phyloP scores from a whole-genome alignment of 2,329 filamentous ascomycete genomes.

The Scedosporium apiospermum region DNA sequence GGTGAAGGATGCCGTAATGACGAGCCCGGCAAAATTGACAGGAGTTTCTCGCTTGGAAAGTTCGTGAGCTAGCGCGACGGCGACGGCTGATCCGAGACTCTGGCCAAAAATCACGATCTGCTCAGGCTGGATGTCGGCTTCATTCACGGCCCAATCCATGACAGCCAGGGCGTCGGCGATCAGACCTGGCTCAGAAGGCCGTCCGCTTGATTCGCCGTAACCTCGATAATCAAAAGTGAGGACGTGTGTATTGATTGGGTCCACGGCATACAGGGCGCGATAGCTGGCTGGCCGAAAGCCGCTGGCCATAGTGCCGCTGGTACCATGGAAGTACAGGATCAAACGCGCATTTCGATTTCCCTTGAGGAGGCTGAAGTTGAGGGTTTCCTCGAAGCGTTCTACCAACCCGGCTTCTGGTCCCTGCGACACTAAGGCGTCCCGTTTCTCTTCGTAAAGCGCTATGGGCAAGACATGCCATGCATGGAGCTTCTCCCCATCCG shows the following conservation, averaged over 20 bases:
- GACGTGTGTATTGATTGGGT: slow-evolving; percentile 43
- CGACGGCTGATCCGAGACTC: slow-evolving; percentile 47
- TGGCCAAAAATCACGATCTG: slow-evolving; percentile 51
- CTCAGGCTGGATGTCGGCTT: slow-evolving; percentile 39
- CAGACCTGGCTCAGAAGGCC: slow-evolving; percentile 45
- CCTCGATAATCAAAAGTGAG: slow-evolving; percentile 54
- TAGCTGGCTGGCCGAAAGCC: slow-evolving; percentile 46
- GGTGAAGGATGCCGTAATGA: slow-evolving; percentile 39
- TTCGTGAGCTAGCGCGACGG: slow-evolving; percentile 29
- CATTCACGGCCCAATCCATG: slow-evolving; percentile 42
- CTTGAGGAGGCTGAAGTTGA: slow-evolving; percentile 32
- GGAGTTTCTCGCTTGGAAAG: slow-evolving; percentile 7
- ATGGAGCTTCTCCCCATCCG: slow-evolving; percentile 56
- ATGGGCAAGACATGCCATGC: slow-evolving; percentile 66
- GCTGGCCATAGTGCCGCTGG: slow-evolving; percentile 45
- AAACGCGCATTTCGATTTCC: slow-evolving; percentile 33
- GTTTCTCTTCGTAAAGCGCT: slow-evolving; percentile 49
- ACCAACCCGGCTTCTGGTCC: slow-evolving; percentile 22
- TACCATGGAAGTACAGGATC: slow-evolving; percentile 44
- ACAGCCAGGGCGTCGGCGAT: slow-evolving; percentile 42
- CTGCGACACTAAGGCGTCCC: slow-evolving; percentile 19
- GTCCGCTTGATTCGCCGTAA: slow-evolving; percentile 43
- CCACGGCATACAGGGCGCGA: slow-evolving; percentile 40
- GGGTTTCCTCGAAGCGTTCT: slow-evolving; percentile 22
- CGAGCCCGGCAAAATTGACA: slow-evolving; percentile 31